Evolutionary conservation across 495 filamentous ascomycete species (phyloP).

Genomic region (Penicillium turbatum): DNA sequence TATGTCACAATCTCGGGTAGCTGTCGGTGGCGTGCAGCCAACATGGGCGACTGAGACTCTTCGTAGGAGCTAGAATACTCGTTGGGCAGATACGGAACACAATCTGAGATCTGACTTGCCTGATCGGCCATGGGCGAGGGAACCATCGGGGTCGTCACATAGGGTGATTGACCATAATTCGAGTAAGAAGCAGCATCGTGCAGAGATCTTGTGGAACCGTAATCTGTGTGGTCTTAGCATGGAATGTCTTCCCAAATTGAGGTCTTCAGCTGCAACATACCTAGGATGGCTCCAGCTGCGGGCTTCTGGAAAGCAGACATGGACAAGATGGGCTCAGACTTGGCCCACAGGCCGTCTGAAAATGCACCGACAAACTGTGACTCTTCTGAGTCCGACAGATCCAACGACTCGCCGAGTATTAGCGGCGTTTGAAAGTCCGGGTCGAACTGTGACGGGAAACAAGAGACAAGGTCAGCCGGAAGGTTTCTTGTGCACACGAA

Average conservation of each 20-base stretch:
- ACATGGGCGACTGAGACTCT: conserved; percentile 39
- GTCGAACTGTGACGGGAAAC: conserved; percentile 31
- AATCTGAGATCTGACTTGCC: conserved; percentile 43
- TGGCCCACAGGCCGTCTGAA: conserved; percentile 50
- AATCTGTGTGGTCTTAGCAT: conserved; percentile 30
- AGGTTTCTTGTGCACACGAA: conserved; percentile 9
- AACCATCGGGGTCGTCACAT: conserved; percentile 43
- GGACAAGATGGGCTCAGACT: conserved; percentile 50
- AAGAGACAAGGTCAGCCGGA: conserved; percentile 22
- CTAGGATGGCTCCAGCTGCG: conserved; percentile 36
- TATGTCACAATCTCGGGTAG: conserved; percentile 61
- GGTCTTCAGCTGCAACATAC: conserved; percentile 26
- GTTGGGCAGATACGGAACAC: conserved; percentile 42
- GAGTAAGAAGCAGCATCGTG: conserved; percentile 45
- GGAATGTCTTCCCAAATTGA: not conserved
- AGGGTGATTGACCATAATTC: conserved; percentile 40
- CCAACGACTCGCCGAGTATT: conserved; percentile 51
- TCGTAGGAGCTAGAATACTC: conserved; percentile 46
- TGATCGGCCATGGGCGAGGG: conserved; percentile 46
- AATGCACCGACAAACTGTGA: conserved; percentile 43
- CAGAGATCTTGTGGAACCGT: conserved; percentile 41
- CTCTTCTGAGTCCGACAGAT: conserved; percentile 49
- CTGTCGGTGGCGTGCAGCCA: conserved; percentile 29
- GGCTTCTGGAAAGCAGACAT: conserved; percentile 52
- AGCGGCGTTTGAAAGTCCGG: conserved; percentile 50